These are phyloP conservation scores for Tolypocladium guangdongense DNA, from an alignment of 2,329 filamentous ascomycete genomes.

Conservation along the genomic window DNA sequence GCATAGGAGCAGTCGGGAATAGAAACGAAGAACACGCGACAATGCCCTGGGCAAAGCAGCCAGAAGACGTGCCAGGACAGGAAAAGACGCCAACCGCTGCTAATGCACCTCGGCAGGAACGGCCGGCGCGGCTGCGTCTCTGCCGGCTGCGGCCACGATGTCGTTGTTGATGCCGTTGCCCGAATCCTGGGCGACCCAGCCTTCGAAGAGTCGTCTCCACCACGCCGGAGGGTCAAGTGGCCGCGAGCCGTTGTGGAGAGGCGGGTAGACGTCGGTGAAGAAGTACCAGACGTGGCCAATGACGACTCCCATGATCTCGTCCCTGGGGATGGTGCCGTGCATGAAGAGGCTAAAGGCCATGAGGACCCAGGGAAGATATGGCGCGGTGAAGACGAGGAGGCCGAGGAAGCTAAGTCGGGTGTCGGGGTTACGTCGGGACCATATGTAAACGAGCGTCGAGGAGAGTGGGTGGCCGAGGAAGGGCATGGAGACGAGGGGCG, in stretches of 20 bases:
- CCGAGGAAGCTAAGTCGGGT: conserved; percentile 83
- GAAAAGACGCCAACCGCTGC: background rate
- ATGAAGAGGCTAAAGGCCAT: conserved; percentile 88
- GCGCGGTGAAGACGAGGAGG: conserved; percentile 81
- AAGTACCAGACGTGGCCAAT: conserved; percentile 98
- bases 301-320: conserved; percentile 90
- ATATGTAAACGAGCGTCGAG: conserved; percentile 93
- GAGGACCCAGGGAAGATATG: conserved; percentile 91
- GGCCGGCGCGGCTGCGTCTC: conserved; percentile 9
- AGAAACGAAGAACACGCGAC: background rate
- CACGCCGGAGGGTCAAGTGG: conserved; percentile 82
- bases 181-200: conserved; percentile 35
- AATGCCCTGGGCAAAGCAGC: background rate
- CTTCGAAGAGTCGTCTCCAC: conserved; percentile 80
- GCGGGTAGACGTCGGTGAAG: conserved; percentile 92
- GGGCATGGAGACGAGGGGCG: conserved; percentile 79
- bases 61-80: background rate
- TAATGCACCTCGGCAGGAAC: background rate
- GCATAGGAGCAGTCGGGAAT: background rate
- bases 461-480: conserved; percentile 92
- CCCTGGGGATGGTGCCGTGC: conserved; percentile 81
- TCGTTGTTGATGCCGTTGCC: conserved; percentile 49
- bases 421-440: conserved; percentile 89
- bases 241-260: conserved; percentile 71
- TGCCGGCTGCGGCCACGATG: conserved; percentile 45